These are phyloP conservation scores for Monilinia laxa DNA, from an alignment of 2,329 filamentous ascomycete genomes.

Conservation along the genomic window DNA sequence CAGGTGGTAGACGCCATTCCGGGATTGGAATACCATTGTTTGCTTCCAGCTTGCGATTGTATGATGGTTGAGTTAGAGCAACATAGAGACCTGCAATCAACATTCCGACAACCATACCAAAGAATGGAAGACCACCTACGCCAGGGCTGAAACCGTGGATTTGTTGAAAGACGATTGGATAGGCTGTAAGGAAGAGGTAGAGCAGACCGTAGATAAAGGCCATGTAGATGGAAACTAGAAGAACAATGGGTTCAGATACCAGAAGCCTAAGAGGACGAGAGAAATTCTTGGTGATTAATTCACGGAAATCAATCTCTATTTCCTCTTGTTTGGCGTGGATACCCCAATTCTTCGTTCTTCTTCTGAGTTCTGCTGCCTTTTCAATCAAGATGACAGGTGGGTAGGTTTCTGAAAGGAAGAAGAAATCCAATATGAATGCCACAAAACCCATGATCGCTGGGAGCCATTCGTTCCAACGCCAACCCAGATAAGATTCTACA, in stretches of 20 bases:
- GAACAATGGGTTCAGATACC: slow-evolving; percentile 67
- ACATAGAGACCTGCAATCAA: slow-evolving; percentile 66
- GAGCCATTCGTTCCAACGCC: slow-evolving; percentile 73
- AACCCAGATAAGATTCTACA: slow-evolving; percentile 59
- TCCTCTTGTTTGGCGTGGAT: slow-evolving; percentile 72
- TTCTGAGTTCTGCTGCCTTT: slow-evolving; percentile 61
- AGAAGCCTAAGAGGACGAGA: slow-evolving; percentile 47
- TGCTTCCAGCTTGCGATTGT: slow-evolving; percentile 65
- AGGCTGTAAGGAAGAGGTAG: slow-evolving; percentile 83
- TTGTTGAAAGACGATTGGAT: slow-evolving; percentile 74
- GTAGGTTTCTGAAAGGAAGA: slow-evolving; percentile 69
- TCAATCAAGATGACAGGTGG: slow-evolving; percentile 62
- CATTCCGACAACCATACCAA: slow-evolving; percentile 78
- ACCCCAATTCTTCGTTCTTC: slow-evolving; percentile 66
- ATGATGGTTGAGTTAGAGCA: slow-evolving; percentile 62
- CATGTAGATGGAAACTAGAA: slow-evolving; percentile 68
- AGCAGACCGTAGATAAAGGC: slow-evolving; percentile 75
- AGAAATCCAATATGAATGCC: slow-evolving; percentile 57
- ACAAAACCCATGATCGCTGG: slow-evolving; percentile 61
- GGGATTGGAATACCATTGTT: slow-evolving; percentile 66
- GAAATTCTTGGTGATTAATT: slow-evolving; percentile 59
- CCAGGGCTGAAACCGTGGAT: slow-evolving; percentile 71
- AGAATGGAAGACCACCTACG: slow-evolving; percentile 74
- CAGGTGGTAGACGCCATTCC: slow-evolving; percentile 64
- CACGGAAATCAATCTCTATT: slow-evolving; percentile 64